Evolutionary conservation across 2,329 filamentous ascomycete species (phyloP).

Genomic region (Alternaria triticina): DNA sequence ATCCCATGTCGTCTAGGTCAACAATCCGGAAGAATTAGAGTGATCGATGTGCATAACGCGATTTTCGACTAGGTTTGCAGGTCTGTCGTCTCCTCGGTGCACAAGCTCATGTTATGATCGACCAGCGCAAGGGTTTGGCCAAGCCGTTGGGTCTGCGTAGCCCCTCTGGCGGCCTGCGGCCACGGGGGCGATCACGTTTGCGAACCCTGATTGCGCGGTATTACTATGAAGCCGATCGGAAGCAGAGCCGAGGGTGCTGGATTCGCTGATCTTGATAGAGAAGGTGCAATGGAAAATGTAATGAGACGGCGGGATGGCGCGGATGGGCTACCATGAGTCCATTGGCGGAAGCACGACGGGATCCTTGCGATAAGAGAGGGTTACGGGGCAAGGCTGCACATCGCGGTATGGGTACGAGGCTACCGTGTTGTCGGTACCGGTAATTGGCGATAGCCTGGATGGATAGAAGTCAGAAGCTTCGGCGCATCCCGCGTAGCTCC

Average conservation of each 20-base stretch:
- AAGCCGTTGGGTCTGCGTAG: not conserved
- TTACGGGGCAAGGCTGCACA: conserved; percentile 7
- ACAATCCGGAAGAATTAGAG: not conserved
- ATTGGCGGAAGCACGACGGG: not conserved
- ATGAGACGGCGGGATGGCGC: not conserved
- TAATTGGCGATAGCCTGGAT: conserved; percentile 7
- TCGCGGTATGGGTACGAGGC: conserved; percentile 17
- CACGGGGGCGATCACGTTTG: not conserved
- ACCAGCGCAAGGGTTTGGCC: not conserved
- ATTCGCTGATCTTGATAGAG: not conserved
- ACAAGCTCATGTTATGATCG: not conserved
- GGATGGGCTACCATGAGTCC: not conserved
- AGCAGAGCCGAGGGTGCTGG: not conserved
- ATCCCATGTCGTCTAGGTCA: not conserved
- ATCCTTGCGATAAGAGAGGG: conserved; percentile 1
- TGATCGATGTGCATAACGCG: not conserved
- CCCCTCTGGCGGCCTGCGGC: not conserved
- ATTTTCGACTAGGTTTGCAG: not conserved
- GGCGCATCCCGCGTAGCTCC: conserved; percentile 6
- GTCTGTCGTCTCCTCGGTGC: not conserved
- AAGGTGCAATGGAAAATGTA: not conserved
- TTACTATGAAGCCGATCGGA: not conserved
- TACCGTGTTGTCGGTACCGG: conserved; percentile 18
- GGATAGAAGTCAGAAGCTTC: not conserved
- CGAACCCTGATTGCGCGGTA: not conserved